Base-by-base conservation (phyloP, 352 stramenopile genomes). In the Phytophthora chlamydospora region DNA sequence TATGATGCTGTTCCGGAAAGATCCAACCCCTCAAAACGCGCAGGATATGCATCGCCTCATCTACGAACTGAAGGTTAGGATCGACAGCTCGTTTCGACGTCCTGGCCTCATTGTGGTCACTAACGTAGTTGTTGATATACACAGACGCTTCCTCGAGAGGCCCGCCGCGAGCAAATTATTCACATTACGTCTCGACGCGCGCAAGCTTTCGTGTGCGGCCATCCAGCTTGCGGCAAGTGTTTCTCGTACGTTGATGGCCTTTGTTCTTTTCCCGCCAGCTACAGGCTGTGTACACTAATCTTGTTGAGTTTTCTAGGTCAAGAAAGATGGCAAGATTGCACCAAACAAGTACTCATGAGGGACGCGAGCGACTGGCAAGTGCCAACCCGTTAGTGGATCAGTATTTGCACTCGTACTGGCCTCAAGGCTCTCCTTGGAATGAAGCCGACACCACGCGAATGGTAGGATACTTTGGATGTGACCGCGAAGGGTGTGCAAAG, bases 381-480 rank as follows among this genome's bases (percentile, higher is more conserved):
- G 53, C 67, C 1, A 80, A 68, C 0, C 72, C 80, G 4, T 13
- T 83, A 1, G 62, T 71, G 0, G 78, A 90, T 29, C 78, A 90
- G 47, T 86, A 86, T 47, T 47, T 88, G 24, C 80, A 88, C 19
- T 64, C 68, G 17, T 90, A 83, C 47, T 90, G 78, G 80, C 78
- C 80, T 0, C 55, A 66, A 27, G 66, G 70, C 19, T 67, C 62
- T 36, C 74, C 78, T 21, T 90, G 80, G 80, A 79, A 63, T 12
- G 50, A 80, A 40, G 44, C 75, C 4, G 36, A 66, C 13, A 42
- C 19, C 3, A 61, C 56, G 41, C 60, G 19, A 44, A 83, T 78
- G 57, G 61, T 88, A 4, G 78, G 78, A 6, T 85, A 82, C 43
- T 88, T 80, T 33, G 51, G 54, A 3, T 90, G 80, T 34, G 58